Conservation (phyloP, 176 grass and related monocot genomes). For the Oryza punctata region DNA sequence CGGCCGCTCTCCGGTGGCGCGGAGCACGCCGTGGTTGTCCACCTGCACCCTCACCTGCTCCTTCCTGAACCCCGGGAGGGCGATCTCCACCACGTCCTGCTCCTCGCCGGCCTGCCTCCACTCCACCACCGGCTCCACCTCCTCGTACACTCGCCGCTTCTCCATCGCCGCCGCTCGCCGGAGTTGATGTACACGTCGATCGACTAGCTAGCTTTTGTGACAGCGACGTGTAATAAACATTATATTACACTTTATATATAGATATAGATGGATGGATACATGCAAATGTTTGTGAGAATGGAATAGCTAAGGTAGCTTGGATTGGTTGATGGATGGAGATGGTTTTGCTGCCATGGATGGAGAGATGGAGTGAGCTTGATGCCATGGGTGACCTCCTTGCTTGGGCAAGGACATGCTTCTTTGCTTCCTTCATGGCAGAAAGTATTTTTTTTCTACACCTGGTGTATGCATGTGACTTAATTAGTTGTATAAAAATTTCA, state of each 20-base stretch:
- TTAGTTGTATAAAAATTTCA: no score
- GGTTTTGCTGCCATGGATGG: slow-evolving; percentile 16
- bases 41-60: slow-evolving; percentile 63
- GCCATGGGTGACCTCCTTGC: slow-evolving; percentile 42
- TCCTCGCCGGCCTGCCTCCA: slow-evolving; percentile 18
- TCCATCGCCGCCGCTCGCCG: slow-evolving; percentile 20
- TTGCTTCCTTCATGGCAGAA: neutral
- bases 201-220: neutral
- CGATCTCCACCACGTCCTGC: slow-evolving; percentile 41
- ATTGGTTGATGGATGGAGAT: slow-evolving; percentile 25
- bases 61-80: slow-evolving; percentile 53
- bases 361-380: neutral
- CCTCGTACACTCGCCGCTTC: neutral
- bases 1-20: slow-evolving; percentile 41
- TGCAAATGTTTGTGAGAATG: neutral
- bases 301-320: neutral
- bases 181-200: neutral
- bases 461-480: no score
- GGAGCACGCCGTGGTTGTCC: slow-evolving; percentile 41
- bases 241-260: neutral
- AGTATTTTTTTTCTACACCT: no score
- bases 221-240: neutral
- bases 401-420: slow-evolving; percentile 34
- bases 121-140: slow-evolving; percentile 36
- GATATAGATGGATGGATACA: neutral